These are phyloP conservation scores for Lactifluus pinguis DNA, from an alignment of 768 basidiomycete species.

Conservation along the genomic window DNA sequence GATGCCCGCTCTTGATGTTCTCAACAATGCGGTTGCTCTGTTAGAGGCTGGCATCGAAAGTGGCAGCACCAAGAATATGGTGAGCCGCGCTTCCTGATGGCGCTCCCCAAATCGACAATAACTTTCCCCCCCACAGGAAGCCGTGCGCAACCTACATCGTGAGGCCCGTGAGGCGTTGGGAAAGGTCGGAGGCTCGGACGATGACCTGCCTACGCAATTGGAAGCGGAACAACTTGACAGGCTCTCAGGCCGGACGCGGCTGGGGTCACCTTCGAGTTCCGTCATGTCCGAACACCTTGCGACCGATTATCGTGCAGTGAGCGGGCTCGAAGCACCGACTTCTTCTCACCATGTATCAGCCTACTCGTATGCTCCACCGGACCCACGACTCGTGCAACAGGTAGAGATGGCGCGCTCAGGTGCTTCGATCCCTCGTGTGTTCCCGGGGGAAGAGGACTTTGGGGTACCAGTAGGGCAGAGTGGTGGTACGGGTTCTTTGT, in stretches of 20 bases:
- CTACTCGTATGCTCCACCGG: slow-evolving; percentile 24
- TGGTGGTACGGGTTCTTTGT: slow-evolving; percentile 14
- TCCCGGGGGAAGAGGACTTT: slow-evolving; percentile 12
- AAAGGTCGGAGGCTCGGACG: slow-evolving; percentile 15
- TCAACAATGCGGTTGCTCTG: slow-evolving; percentile 27
- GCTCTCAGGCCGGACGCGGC: slow-evolving; percentile 27
- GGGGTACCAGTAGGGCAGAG: not conserved
- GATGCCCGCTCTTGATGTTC: slow-evolving; percentile 28
- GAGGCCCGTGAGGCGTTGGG: slow-evolving; percentile 26
- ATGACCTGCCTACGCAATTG: slow-evolving; percentile 9
- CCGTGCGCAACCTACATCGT: slow-evolving; percentile 24
- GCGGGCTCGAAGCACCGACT: slow-evolving; percentile 7
- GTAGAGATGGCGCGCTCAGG: slow-evolving; percentile 10
- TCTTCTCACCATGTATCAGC: slow-evolving; percentile 25
- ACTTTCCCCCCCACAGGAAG: slow-evolving; percentile 18
- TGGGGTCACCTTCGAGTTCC: not conserved
- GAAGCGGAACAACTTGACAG: slow-evolving; percentile 26
- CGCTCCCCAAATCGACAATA: not conserved
- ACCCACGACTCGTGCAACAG: slow-evolving; percentile 20
- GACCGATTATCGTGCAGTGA: slow-evolving; percentile 10
- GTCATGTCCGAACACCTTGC: slow-evolving; percentile 1
- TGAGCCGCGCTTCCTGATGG: not conserved
- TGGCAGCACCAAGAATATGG: slow-evolving; percentile 23
- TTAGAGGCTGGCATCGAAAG: slow-evolving; percentile 24
- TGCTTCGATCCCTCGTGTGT: slow-evolving; percentile 3